Base-by-base conservation (phyloP, 2,329 filamentous ascomycete species). In the Colletotrichum magnum region DNA sequence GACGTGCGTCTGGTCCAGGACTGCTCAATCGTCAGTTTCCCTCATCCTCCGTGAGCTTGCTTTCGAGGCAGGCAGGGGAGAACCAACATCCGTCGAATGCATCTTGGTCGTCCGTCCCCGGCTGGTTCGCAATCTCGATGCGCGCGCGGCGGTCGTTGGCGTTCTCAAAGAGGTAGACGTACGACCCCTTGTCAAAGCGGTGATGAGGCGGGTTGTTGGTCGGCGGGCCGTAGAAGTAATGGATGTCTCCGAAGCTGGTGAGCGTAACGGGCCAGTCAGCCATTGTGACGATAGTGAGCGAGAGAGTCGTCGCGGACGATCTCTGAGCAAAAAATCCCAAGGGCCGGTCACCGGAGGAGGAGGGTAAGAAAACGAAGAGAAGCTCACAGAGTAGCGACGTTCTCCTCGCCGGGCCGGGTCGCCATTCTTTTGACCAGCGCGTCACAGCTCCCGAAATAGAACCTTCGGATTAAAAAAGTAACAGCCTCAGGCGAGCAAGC, bases 141-240 rank as follows among this genome's bases (percentile, higher is more conserved):
- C 93, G 90, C 72, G 91, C 91, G 69, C 89, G 86, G 70, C 89
- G 86, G 73, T 91, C 88, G 70, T 84, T 84, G 13, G 92, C 87
- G 77, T 93, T 92, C 79, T 94, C 91, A 78, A 94, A 94, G 6
- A 95, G 83, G 77, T 95, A 95, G 66, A 95, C 87, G 78, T 95
- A 95, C 7, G 92, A 94, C 54, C 90, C 88, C 78, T 92, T 93
- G 79, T 94, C 91, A 79, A 95, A 95, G 59, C 93, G 90, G 79
- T 95, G 92, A 78, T 95, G 93, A n/a, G 86, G 89, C 36, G 93
- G 92, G 65, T 87, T 89, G 65, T 86, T 84, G 6, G 86, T 85
- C 2, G 91, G 90, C n/a, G 90, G 86, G 28, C 88, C 87, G 80
- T 94, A 94, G 80, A 90, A 94, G 80, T 94, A 95, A 79, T 95